Percentiles rank a stretch among this genome's conserved stretches.
Evolutionary conservation across 2,329 filamentous ascomycete species (phyloP).

Genomic region (Alternaria ventricosa): DNA sequence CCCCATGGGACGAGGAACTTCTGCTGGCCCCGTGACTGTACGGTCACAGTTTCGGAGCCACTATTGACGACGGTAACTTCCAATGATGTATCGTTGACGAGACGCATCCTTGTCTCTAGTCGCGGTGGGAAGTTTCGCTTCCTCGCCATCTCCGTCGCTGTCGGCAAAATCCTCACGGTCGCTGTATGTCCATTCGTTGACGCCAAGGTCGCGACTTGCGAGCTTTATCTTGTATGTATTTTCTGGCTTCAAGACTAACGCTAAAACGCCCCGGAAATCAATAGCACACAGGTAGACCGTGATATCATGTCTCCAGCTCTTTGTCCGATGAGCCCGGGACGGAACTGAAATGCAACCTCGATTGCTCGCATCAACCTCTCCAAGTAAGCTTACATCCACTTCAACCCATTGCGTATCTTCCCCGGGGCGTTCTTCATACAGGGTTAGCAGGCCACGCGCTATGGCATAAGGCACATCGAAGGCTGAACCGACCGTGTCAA

Average conservation of each 20-base stretch:
- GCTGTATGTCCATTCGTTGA: not conserved
- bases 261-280: not conserved
- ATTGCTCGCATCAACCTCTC: not conserved
- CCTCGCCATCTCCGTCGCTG: not conserved
- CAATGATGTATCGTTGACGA: not conserved
- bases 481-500: not conserved
- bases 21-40: not conserved
- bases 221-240: not conserved
- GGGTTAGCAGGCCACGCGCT: not conserved
- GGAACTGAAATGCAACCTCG: not conserved
- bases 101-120: not conserved
- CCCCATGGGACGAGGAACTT: conserved; percentile 3
- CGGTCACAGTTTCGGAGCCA: not conserved
- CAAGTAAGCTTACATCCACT: not conserved
- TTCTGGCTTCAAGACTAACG: not conserved
- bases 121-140: not conserved
- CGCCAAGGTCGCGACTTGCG: not conserved
- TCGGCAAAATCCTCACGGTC: not conserved
- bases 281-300: not conserved
- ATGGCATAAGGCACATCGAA: conserved; percentile 5
- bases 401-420: not conserved
- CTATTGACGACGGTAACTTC: not conserved
- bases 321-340: not conserved
- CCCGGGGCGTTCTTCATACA: not conserved
- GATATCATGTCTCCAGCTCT: not conserved